phyloP scores from a whole-genome alignment of 2,329 filamentous ascomycete species.

The Nannizziopsis barbatae region DNA sequence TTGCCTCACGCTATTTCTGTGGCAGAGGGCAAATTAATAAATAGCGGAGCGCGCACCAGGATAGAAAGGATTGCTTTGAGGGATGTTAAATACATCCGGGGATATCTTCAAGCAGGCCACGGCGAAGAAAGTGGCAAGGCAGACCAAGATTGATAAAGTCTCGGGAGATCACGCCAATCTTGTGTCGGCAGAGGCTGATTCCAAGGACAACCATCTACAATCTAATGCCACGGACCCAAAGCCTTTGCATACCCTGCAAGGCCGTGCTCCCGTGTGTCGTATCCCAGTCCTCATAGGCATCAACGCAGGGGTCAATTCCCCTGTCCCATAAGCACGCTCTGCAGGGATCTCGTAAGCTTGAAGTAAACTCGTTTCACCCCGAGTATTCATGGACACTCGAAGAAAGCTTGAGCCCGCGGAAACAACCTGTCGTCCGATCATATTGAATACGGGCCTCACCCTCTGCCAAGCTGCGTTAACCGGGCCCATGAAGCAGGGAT shows the following conservation, averaged over 20 bases:
- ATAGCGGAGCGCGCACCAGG: no score
- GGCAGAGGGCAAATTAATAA: no score
- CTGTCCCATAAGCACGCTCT: background rate
- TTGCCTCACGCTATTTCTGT: background rate
- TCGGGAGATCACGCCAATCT: background rate
- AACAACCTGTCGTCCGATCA: background rate
- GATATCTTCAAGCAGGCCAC: no score
- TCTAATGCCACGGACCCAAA: background rate
- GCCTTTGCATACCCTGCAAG: background rate
- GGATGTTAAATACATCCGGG: background rate
- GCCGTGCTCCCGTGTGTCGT: background rate
- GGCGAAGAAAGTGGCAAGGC: background rate
- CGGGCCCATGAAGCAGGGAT: background rate
- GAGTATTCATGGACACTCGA: background rate
- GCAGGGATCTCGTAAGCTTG: background rate
- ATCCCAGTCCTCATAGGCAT: background rate
- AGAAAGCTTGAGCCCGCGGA: background rate
- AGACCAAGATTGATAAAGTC: background rate
- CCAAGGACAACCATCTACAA: no score
- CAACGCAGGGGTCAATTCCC: no score
- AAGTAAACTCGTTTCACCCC: background rate
- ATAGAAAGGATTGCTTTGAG: no score
- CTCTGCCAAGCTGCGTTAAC: background rate
- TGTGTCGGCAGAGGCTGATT: no score
- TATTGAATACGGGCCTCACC: background rate